These are phyloP conservation scores for Xylaria sp. DNA, from an alignment of 2,329 filamentous ascomycete genomes.

Conservation along the genomic window DNA sequence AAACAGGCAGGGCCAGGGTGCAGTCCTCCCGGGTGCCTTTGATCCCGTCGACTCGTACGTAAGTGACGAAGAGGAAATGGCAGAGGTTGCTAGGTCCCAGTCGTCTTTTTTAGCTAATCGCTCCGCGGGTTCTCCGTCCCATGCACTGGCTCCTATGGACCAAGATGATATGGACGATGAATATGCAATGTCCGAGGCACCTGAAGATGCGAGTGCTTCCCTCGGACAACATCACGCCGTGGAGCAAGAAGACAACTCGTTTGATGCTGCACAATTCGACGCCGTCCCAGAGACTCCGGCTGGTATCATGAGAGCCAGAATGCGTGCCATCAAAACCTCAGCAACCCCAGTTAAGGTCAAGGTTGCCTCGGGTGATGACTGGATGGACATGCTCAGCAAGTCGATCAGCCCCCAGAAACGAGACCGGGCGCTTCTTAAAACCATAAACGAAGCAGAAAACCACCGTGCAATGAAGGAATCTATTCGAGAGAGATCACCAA, in stretches of 20 bases:
- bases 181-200: constrained; percentile 73
- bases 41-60: constrained; percentile 60
- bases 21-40: constrained; percentile 77
- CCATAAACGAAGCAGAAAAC: constrained; percentile 62
- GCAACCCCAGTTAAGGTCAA: constrained; percentile 61
- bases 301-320: constrained; percentile 64
- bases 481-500: constrained; percentile 34
- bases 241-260: constrained; percentile 67
- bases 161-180: constrained; percentile 73
- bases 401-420: constrained; percentile 94
- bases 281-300: constrained; percentile 58
- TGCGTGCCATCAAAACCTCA: constrained; percentile 65
- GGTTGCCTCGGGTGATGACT: constrained; percentile 75
- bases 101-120: constrained; percentile 92
- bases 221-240: constrained; percentile 73
- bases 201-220: constrained; percentile 79
- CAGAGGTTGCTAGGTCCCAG: constrained; percentile 45
- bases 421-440: constrained; percentile 73
- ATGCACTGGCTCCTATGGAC: constrained; percentile 60
- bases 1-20: constrained; percentile 52
- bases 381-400: constrained; percentile 90
- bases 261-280: constrained; percentile 51
- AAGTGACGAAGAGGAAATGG: constrained; percentile 54
- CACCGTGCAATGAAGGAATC: constrained; percentile 47
- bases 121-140: constrained; percentile 79